These are phyloP conservation scores for Picea abies DNA, from an alignment of 83 land plant genomes.

Conservation along the genomic window DNA sequence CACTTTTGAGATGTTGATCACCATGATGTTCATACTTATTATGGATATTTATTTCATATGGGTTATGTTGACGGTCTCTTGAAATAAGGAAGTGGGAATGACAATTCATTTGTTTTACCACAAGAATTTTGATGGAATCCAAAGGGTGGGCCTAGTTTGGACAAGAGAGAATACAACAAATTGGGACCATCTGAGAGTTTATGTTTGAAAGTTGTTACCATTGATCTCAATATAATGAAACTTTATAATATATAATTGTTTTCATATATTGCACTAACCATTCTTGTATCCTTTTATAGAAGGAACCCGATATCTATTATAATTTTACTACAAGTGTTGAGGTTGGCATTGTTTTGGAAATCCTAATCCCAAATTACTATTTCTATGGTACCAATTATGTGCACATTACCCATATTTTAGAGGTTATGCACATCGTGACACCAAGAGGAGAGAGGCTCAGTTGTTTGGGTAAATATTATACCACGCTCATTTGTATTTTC, in stretches of 20 bases:
- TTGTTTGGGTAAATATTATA: slow-evolving; percentile 71
- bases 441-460: slow-evolving; percentile 95
- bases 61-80: slow-evolving; percentile 81
- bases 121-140: slow-evolving; percentile 94
- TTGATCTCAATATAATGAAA: slow-evolving; percentile 88
- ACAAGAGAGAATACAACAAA: slow-evolving; percentile 96
- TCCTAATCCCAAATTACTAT: slow-evolving; percentile 86
- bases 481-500: no score
- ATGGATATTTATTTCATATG: slow-evolving; percentile 90
- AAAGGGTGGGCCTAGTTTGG: slow-evolving; percentile 94
- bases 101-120: slow-evolving; percentile 95
- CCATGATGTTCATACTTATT: slow-evolving; percentile 37
- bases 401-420: slow-evolving; percentile 97
- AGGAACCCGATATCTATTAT: background rate
- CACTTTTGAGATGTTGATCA: slow-evolving; percentile 80
- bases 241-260: slow-evolving; percentile 59
- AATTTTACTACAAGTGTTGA: slow-evolving; percentile 64
- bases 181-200: slow-evolving; percentile 90
- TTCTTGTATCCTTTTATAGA: background rate
- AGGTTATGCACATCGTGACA: slow-evolving; percentile 94
- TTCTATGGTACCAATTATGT: slow-evolving; percentile 95
- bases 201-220: slow-evolving; percentile 92
- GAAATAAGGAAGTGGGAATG: slow-evolving; percentile 70
- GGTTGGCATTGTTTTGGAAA: slow-evolving; percentile 97
- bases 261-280: background rate